Percentiles rank a stretch among this genome's conserved stretches.
These are phyloP conservation scores for Entomortierella beljakovae DNA, from an alignment of 192 early-diverging fungal genomes.

Conservation along the genomic window DNA sequence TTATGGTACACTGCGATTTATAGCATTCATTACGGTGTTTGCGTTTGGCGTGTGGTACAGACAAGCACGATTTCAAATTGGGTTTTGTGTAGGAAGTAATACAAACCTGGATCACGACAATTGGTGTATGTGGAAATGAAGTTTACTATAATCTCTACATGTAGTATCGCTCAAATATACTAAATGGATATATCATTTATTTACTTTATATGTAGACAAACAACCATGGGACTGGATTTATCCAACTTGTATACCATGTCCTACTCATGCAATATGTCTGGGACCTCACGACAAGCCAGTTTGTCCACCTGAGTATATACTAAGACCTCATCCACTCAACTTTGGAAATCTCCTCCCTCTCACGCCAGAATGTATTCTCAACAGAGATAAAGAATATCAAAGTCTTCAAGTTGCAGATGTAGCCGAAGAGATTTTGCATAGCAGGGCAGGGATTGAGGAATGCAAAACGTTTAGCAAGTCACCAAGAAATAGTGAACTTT, in stretches of 20 bases:
- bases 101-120: not conserved
- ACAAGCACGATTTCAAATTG: constrained; percentile 33
- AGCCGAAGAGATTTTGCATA: constrained; percentile 26
- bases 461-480: constrained; percentile 15
- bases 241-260: constrained; percentile 57
- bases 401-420: constrained; percentile 35
- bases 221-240: constrained; percentile 18
- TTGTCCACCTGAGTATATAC: constrained; percentile 37
- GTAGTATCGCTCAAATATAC: not conserved
- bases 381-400: constrained; percentile 40
- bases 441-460: constrained; percentile 31
- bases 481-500: constrained; percentile 7
- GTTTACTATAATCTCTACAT: too few species aligned
- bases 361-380: constrained; percentile 34
- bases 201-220: constrained; percentile 2
- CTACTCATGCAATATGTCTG: constrained; percentile 36
- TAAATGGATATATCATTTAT: not conserved
- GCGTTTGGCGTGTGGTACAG: constrained; percentile 42
- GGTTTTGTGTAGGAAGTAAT: constrained; percentile 22
- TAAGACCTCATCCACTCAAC: constrained; percentile 33
- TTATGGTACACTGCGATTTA: not conserved
- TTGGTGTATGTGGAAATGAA: not conserved
- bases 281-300: not conserved
- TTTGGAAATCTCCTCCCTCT: constrained; percentile 44
- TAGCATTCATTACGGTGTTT: constrained; percentile 10